Evolutionary conservation across 1,284 basidiomycete species (phyloP).

Genomic region (Abortiporus biennis): DNA sequence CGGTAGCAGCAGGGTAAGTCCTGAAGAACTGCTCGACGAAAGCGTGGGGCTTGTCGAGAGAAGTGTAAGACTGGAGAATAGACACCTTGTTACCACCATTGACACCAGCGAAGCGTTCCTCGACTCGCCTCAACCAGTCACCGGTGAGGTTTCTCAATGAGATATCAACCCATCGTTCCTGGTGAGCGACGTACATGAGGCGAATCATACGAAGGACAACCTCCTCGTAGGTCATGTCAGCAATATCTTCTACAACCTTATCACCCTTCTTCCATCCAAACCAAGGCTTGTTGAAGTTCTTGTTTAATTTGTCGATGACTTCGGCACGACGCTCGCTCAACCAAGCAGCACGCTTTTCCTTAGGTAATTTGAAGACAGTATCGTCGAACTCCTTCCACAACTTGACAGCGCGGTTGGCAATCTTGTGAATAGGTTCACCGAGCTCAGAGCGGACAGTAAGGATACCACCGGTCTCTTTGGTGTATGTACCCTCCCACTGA

Average conservation of each 20-base stretch:
- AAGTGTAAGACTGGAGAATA: conserved; percentile 82
- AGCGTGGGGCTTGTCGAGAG: conserved; percentile 77
- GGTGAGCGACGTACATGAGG: conserved; percentile 89
- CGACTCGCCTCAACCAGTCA: conserved; percentile 94
- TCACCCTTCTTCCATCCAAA: conserved; percentile 95
- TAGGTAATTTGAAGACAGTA: conserved; percentile 89
- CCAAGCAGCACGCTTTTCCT: conserved; percentile 93
- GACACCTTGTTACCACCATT: conserved; percentile 80
- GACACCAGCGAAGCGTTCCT: conserved; percentile 96
- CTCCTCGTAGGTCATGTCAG: conserved; percentile 99
- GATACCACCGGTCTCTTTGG: conserved; percentile 92
- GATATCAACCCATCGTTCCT: conserved; percentile 91
- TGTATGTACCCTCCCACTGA: conserved; percentile 94
- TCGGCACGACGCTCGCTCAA: conserved; percentile 83
- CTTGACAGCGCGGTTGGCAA: conserved; percentile 93
- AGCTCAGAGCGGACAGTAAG: conserved; percentile 97
- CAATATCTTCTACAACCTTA: conserved; percentile 77
- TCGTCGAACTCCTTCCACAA: conserved; percentile 99
- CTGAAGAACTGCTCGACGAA: conserved; percentile 85
- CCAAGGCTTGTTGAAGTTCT: conserved; percentile 96
- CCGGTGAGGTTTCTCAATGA: conserved; percentile 94
- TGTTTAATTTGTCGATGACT: conserved; percentile 90
- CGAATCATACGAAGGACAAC: conserved; percentile 86
- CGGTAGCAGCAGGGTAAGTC: conserved; percentile 75
- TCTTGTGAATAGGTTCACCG: conserved; percentile 98